These are phyloP conservation scores for Erigeron philadelphicus DNA, from an alignment of 140 eudicot genomes.

Conservation along the genomic window DNA sequence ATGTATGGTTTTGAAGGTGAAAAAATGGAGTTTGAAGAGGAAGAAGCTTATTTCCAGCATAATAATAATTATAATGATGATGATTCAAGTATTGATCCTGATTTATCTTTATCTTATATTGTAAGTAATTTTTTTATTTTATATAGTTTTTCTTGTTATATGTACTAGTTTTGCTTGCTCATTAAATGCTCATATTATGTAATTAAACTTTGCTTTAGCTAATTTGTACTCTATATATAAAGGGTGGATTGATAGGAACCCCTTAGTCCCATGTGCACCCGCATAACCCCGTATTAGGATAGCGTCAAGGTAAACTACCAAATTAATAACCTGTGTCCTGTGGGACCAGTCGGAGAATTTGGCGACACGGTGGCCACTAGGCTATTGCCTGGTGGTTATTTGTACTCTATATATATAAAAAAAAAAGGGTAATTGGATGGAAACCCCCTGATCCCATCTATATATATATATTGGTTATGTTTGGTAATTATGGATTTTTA, in stretches of 20 bases:
- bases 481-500: constrained; percentile 5
- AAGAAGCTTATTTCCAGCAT: constrained; percentile 63
- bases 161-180: constrained; percentile 6
- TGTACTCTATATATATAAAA: too few relatives aligned
- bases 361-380: too few relatives aligned
- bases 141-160: too few relatives aligned
- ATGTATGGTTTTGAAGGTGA: constrained; percentile 47
- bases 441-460: too few relatives aligned
- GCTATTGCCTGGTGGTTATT: too few relatives aligned
- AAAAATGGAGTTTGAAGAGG: constrained; percentile 84
- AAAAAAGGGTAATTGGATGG: too few relatives aligned
- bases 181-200: background rate
- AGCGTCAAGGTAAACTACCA: too few relatives aligned
- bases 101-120: constrained; percentile 76
- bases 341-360: too few relatives aligned
- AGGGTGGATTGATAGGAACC: too few relatives aligned
- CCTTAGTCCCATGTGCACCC: too few relatives aligned
- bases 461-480: background rate
- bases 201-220: constrained; percentile 8
- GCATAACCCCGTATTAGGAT: too few relatives aligned
- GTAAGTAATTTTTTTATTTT: constrained; percentile 43
- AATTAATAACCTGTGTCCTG: too few relatives aligned
- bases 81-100: constrained; percentile 70
- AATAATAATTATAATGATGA: constrained; percentile 29
- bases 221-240: background rate